Percentiles rank a stretch among this genome's conserved stretches.
These are phyloP conservation scores for Daedaleopsis nitida DNA, from an alignment of 768 basidiomycete genomes.

Conservation along the genomic window DNA sequence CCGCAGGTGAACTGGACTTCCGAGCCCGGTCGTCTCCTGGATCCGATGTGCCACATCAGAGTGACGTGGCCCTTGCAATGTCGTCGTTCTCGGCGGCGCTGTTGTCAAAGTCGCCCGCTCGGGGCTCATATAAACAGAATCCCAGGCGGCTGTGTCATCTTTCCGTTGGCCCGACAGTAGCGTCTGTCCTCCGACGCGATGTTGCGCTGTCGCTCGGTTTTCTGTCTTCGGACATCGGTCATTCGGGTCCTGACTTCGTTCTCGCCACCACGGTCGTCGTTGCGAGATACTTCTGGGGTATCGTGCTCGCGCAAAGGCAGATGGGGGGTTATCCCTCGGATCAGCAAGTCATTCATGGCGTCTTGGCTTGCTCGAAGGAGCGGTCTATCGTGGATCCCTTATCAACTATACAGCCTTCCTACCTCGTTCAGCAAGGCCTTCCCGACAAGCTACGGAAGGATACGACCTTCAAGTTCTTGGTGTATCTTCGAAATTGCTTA, in stretches of 20 bases:
- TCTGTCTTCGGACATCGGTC: constrained; percentile 29
- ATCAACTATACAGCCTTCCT: constrained; percentile 83
- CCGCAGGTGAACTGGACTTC: not conserved
- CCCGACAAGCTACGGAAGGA: constrained; percentile 71
- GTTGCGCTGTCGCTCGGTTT: constrained; percentile 26
- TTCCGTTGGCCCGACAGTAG: constrained; percentile 11
- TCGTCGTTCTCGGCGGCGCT: constrained; percentile 1
- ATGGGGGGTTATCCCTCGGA: constrained; percentile 32
- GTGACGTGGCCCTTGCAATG: not conserved
- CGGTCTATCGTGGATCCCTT: constrained; percentile 67
- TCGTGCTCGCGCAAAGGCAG: not conserved
- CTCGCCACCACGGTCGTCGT: constrained; percentile 12
- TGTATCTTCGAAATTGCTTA: constrained; percentile 72
- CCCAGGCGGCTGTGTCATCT: constrained; percentile 13
- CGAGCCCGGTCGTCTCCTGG: not conserved
- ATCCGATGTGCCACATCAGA: not conserved
- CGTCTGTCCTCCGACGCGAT: constrained; percentile 4
- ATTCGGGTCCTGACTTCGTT: constrained; percentile 33
- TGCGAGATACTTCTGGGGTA: constrained; percentile 1
- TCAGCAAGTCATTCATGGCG: constrained; percentile 44
- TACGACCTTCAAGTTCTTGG: constrained; percentile 72
- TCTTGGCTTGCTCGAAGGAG: constrained; percentile 53
- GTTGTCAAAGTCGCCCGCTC: not conserved
- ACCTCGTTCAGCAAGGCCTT: constrained; percentile 73
- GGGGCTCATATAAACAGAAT: constrained; percentile 12